Conservation (phyloP, 2,329 filamentous ascomycete genomes). For the Phoma sp. region DNA sequence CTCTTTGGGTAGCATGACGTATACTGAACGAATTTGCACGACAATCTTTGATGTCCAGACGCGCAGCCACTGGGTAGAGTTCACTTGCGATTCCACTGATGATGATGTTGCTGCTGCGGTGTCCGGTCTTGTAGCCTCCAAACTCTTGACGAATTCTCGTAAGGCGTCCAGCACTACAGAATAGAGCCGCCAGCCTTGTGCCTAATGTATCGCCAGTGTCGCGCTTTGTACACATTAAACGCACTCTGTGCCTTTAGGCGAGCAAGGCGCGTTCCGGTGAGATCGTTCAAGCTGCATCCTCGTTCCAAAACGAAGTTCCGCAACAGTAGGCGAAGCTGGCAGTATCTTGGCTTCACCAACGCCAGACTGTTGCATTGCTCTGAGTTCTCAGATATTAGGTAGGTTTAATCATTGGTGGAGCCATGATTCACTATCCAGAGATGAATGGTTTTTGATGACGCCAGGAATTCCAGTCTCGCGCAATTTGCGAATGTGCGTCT, state of each 20-base stretch:
- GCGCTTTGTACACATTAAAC: not conserved
- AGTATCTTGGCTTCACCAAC: not conserved
- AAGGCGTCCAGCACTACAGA: not conserved
- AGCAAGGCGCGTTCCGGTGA: constrained; percentile 6
- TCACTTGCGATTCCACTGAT: too few relatives aligned
- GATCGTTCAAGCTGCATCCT: not conserved
- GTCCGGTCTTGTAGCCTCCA: not conserved
- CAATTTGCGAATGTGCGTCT: not conserved
- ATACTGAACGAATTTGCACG: too few relatives aligned
- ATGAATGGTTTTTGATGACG: too few relatives aligned
- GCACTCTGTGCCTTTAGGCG: constrained; percentile 1
- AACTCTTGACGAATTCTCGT: not conserved
- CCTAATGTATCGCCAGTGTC: constrained; percentile 1
- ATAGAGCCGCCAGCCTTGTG: not conserved
- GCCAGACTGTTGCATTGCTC: not conserved
- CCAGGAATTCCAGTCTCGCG: too few relatives aligned
- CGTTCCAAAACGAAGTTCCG: not conserved
- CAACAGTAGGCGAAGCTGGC: not conserved
- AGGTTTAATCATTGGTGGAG: too few relatives aligned
- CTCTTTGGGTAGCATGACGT: too few relatives aligned
- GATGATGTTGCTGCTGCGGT: not conserved
- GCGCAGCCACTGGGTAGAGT: too few relatives aligned
- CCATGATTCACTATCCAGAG: too few relatives aligned
- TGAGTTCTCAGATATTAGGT: too few relatives aligned
- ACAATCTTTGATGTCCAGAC: too few relatives aligned